A percentile compares a stretch with the other conserved stretches of the same genome.
Evolutionary conservation across 1,139 yeast genomes (phyloP).

Genomic region (Yamadazyma friedrichii): DNA sequence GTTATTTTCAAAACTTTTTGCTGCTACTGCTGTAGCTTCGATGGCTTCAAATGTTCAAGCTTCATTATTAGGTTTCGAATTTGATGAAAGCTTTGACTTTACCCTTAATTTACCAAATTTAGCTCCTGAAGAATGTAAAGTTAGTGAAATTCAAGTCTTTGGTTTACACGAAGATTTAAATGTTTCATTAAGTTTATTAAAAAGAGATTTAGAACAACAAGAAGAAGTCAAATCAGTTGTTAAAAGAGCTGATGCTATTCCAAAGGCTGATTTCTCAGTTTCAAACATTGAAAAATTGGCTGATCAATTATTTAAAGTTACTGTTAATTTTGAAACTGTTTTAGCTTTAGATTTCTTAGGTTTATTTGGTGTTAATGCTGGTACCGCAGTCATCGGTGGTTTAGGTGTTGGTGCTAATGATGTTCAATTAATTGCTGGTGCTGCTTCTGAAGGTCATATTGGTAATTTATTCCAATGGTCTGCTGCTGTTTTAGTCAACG

Average conservation of each 20-base stretch:
- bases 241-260: conserved; percentile 19
- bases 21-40: conserved; percentile 15
- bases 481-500: conserved; percentile 24
- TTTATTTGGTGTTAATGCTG: conserved; percentile 22
- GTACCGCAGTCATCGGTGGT: conserved; percentile 19
- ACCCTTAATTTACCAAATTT: conserved; percentile 10
- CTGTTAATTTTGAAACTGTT: conserved; percentile 23
- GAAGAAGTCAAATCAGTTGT: conserved; percentile 4
- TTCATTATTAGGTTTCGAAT: conserved; percentile 8
- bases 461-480: conserved; percentile 28
- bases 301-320: conserved; percentile 28
- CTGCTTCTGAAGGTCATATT: conserved; percentile 20
- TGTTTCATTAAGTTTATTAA: conserved; percentile 11
- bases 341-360: conserved; percentile 23
- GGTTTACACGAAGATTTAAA: conserved; percentile 13
- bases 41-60: conserved; percentile 13
- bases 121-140: conserved; percentile 1
- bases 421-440: conserved; percentile 17
- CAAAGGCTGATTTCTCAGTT: conserved; percentile 29
- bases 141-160: conserved; percentile 6
- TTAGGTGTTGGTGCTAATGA: conserved; percentile 17
- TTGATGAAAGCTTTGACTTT: conserved; percentile 14
- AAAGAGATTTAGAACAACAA: conserved; percentile 11
- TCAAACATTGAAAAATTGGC: conserved; percentile 24
- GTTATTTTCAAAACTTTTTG: conserved; percentile 14